phyloP scores from a whole-genome alignment of 1,284 basidiomycete species.

The Ustanciosporium gigantosporum region DNA sequence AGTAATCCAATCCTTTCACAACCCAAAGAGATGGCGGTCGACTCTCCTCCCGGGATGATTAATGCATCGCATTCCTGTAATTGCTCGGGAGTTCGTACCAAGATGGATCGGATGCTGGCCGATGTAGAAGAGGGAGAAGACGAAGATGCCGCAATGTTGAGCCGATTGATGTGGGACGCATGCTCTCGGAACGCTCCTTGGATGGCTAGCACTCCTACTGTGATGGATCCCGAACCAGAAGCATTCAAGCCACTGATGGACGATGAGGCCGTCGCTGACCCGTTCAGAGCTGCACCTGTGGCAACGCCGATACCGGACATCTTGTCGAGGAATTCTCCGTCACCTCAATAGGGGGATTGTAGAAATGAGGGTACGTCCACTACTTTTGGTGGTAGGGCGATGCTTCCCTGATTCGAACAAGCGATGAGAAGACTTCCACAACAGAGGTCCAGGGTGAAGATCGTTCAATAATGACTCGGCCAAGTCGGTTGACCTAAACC shows the following conservation, averaged over 20 bases:
- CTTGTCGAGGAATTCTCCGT: too few species aligned
- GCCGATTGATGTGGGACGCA: conserved; percentile 69
- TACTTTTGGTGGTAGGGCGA: too few species aligned
- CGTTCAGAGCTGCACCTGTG: neutral
- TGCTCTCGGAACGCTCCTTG: conserved; percentile 95
- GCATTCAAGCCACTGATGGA: neutral
- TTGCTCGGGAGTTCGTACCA: conserved; percentile 77
- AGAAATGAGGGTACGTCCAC: too few species aligned
- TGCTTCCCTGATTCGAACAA: too few species aligned
- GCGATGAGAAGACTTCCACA: too few species aligned
- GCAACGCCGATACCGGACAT: neutral
- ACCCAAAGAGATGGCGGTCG: conserved; percentile 87
- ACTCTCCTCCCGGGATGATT: conserved; percentile 88
- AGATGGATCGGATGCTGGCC: conserved; percentile 60
- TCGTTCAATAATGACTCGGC: too few species aligned
- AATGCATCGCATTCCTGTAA: conserved; percentile 78
- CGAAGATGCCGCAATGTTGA: conserved; percentile 17
- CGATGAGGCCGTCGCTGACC: neutral
- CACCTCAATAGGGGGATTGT: too few species aligned
- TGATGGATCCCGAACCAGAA: too few species aligned
- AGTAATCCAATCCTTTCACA: conserved; percentile 77
- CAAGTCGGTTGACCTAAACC: too few species aligned
- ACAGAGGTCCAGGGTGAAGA: too few species aligned
- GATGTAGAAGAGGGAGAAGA: conserved; percentile 4
- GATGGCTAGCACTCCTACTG: conserved; percentile 69